These are phyloP conservation scores for Triglochin maritima DNA, from an alignment of 106 monocot genomes.

Conservation along the genomic window DNA sequence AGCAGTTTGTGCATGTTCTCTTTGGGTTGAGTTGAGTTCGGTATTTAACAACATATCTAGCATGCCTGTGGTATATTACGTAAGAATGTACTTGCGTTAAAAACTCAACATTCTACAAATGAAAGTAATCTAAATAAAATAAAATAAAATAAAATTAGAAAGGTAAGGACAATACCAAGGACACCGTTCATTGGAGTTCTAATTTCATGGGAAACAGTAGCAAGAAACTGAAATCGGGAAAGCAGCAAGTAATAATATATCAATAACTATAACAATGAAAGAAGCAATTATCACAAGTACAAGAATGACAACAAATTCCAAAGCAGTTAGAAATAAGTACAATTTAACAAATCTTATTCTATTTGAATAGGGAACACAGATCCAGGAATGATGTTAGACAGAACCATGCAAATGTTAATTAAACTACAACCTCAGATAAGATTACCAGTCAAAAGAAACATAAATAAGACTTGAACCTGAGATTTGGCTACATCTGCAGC, in stretches of 20 bases:
- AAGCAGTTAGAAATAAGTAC: too few relatives aligned
- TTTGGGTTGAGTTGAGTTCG: conserved; percentile 70
- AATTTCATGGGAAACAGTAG: conserved; percentile 98
- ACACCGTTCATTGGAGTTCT: conserved; percentile 99
- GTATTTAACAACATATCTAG: conserved; percentile 97
- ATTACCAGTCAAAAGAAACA: too few relatives aligned
- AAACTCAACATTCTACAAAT: neutral
- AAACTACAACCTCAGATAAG: too few relatives aligned
- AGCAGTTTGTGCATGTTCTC: conserved; percentile 90
- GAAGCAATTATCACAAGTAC: neutral
- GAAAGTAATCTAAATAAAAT: neutral
- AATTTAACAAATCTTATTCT: too few relatives aligned
- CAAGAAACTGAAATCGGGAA: conserved; percentile 61
- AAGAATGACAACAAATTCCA: neutral
- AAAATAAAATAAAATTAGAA: neutral
- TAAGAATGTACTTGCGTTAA: neutral
- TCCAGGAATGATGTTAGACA: too few relatives aligned
- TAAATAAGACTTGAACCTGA: conserved; percentile 34
- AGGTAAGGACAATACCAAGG: conserved; percentile 45
- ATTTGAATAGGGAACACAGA: too few relatives aligned
- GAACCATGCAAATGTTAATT: too few relatives aligned
- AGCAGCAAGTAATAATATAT: neutral
- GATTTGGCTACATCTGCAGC: conserved; percentile 98
- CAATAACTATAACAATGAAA: neutral
- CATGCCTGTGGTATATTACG: conserved; percentile 47